Base-by-base conservation (phyloP, 345 rosid species). In the Isatis tinctoria region DNA sequence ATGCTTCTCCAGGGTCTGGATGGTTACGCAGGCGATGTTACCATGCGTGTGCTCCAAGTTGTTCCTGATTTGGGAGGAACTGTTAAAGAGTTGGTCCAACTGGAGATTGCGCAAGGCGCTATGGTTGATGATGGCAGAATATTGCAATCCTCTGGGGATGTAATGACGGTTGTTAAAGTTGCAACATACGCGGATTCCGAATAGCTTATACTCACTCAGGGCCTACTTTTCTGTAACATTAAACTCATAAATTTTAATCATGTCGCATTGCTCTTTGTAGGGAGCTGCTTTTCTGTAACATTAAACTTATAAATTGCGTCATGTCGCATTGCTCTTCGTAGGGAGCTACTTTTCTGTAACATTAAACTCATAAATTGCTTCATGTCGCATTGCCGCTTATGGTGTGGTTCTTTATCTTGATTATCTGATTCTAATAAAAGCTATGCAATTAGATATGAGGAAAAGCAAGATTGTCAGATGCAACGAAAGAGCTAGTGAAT, bases 401-500 rank as follows among this genome's bases (percentile, higher is more conserved):
- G n/a, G n/a, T n/a, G n/a, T n/a, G n/a, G n/a, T n/a, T n/a, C n/a
- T n/a, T n/a, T n/a, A n/a, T 28, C 32, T 28, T 28, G 32, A 28
- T 28, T 28, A 28, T 5, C 32, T 28, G 32, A 28, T 5, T 28
- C 32, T 28, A 28, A 28, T 4, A 28, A 28, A 28, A 28, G 32
- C 32, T 28, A 28, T 28, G 32, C 77, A 70, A n/a, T 51, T 37
- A 60, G 60, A 52, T 26, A 58, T 33, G 65, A 44, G 65, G 24
- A 67, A 45, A 35, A 51, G 32, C 53, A 65, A 70, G 62, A 70
- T 9, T 41, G 27, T 10, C 35, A 33, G 36, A 54, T 40, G 40
- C 65, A 69, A 44, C n/a, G 45, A 64, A 51, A n/a, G n/a, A n/a
- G n/a, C n/a, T n/a, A n/a, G n/a, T n/a, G n/a, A n/a, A n/a, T n/a